A percentile compares a stretch with the other conserved stretches of the same genome.
Conservation (phyloP, 75 land plant genomes). For the Selaginella tamariscina region DNA sequence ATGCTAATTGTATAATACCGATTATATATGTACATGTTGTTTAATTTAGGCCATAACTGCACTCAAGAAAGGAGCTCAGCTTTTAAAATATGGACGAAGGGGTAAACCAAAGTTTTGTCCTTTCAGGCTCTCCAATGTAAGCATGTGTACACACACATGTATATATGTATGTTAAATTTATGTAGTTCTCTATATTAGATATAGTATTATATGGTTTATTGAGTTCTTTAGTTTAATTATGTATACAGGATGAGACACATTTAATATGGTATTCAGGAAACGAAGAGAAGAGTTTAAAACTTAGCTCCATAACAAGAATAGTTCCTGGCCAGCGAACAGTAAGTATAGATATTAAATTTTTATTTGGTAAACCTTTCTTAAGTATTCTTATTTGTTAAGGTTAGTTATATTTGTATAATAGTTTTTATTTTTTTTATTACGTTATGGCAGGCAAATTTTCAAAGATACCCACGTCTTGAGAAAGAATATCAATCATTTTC, state of each 20-base stretch:
- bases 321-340: slow-evolving; percentile 91
- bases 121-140: slow-evolving; percentile 59
- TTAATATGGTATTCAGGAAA: slow-evolving; percentile 78
- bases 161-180: no score
- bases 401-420: no score
- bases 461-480: slow-evolving; percentile 90
- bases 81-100: slow-evolving; percentile 63
- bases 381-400: no score
- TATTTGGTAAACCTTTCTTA: no score
- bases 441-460: slow-evolving; percentile 67
- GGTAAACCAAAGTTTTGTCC: slow-evolving; percentile 86
- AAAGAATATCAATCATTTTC: slow-evolving; percentile 98
- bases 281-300: slow-evolving; percentile 69
- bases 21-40: no score
- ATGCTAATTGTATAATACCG: no score
- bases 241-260: slow-evolving; percentile 60
- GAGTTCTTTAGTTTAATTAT: no score
- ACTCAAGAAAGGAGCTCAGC: slow-evolving; percentile 55
- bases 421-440: slow-evolving; percentile 8
- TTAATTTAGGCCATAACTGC: slow-evolving; percentile 59
- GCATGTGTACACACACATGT: no score
- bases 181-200: no score
- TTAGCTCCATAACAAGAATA: slow-evolving; percentile 66
- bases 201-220: no score
- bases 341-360: no score